These are phyloP conservation scores for Mallotus repandus DNA, from an alignment of 441 rosid genomes.

Conservation along the genomic window DNA sequence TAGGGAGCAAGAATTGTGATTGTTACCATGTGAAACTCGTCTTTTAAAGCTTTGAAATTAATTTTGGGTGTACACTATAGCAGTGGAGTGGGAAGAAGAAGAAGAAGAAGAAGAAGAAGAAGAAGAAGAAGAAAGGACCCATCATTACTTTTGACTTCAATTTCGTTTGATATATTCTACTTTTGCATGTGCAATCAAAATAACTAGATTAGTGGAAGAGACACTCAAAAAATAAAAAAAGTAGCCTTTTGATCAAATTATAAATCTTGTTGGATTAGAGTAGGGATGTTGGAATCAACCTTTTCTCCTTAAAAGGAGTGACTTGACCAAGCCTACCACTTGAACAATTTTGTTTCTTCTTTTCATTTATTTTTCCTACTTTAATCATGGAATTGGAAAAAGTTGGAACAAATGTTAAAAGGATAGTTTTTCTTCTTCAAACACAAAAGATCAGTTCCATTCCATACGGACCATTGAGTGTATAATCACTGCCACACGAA, in stretches of 20 bases:
- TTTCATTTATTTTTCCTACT: conserved; percentile 3
- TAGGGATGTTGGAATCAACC: not conserved
- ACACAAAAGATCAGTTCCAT: conserved; percentile 16
- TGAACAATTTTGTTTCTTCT: not conserved
- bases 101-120: not conserved
- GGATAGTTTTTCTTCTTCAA: conserved; percentile 9
- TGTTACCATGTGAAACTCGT: conserved; percentile 36
- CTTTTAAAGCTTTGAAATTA: conserved; percentile 33
- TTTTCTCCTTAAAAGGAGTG: conserved; percentile 47
- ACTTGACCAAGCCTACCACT: conserved; percentile 39
- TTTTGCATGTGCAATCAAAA: not conserved
- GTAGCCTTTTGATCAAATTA: not conserved
- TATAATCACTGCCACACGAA: conserved; percentile 36
- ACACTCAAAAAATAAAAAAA: not conserved
- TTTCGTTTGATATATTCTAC: not conserved
- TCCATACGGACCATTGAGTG: conserved; percentile 39
- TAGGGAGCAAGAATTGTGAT: not conserved
- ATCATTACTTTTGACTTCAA: conserved; percentile 14
- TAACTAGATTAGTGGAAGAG: not conserved
- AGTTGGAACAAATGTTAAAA: conserved; percentile 26
- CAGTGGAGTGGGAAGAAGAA: not conserved
- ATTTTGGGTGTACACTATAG: not conserved
- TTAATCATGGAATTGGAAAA: conserved; percentile 27
- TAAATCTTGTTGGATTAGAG: not conserved
- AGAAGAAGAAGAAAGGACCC: conserved; percentile 20